phyloP scores from a whole-genome alignment of 179 eudicot genomes.

The Heliamphora pulchella region DNA sequence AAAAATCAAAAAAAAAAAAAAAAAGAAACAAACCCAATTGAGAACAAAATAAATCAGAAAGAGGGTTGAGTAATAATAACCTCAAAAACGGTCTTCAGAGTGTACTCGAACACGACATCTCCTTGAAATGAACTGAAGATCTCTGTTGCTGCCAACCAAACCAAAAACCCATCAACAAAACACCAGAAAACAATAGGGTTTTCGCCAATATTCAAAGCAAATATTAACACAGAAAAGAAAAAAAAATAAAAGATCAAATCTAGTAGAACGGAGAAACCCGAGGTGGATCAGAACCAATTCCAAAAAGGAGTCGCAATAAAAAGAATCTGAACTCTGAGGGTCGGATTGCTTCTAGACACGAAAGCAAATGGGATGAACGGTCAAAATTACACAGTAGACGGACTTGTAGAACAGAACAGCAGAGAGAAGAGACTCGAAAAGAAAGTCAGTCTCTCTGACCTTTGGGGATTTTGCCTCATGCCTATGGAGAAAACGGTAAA shows the following conservation, averaged over 20 bases:
- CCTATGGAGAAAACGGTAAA: not conserved
- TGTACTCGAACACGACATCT: not conserved
- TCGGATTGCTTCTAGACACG: not conserved
- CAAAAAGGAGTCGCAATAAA: not conserved
- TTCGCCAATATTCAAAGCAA: not conserved
- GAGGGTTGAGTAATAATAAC: conserved; percentile 10
- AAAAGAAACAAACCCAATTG: not conserved
- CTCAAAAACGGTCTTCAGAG: conserved; percentile 11
- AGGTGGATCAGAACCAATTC: not conserved
- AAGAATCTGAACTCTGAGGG: not conserved
- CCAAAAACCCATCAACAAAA: not conserved
- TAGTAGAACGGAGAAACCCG: not conserved
- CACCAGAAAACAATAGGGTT: conserved; percentile 7
- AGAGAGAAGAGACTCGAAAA: too few relatives aligned
- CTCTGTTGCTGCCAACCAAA: conserved; percentile 10
- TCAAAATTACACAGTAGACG: not conserved
- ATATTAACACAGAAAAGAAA: not conserved
- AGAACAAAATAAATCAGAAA: conserved; percentile 5
- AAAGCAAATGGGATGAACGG: not conserved
- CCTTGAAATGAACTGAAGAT: conserved; percentile 4
- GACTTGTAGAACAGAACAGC: not conserved
- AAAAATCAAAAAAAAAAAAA: not conserved
- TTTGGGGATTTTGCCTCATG: not conserved
- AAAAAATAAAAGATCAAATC: not conserved
- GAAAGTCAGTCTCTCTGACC: too few relatives aligned